Base-by-base conservation (phyloP, 1,284 basidiomycete species). In the Ceratobasidium sp. region DNA sequence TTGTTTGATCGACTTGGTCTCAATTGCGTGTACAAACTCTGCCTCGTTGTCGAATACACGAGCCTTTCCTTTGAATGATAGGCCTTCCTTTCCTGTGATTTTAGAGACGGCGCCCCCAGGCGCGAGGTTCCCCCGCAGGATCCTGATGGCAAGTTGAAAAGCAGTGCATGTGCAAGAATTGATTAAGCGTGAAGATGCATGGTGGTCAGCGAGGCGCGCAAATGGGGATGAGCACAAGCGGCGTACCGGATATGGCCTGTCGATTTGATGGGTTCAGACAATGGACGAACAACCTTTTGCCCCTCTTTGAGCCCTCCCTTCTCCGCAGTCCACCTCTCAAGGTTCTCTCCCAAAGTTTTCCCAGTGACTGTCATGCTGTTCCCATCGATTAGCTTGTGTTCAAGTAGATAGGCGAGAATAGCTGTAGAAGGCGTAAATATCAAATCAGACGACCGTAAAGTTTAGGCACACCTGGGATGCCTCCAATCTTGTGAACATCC, bases 51-150 rank as follows among this genome's bases (percentile, higher is more conserved):
- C 91, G 77, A 95, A 96, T 5, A 87, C 84, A 72, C 92, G 87
- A 32, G 92, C 93, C 77, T 88, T 91, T 60, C 93, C 94, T 12
- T 86, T 87, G 78, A 96, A 96, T 4, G 82, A 82, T 43, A 95
- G 80, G 1, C 94, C 94, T 78, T 96, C 94, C 77, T 96, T 96
- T 50, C 94, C 94, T 4, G 94, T 96, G 72, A 96, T 93, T 79
- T 96, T 96, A 31, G 92, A 91, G 29, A 96, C 93, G n/a, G 93
- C 93, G 55, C 94, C 93, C 35, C 92, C 92, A 10, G 94, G 93
- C 0, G 94, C 93, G n/a, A 96, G 84, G 77, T 94, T 95, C 43
- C 94, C 94, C 73, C 85, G 87, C 69, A 93, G 79, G 72, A 93
- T 91, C 69, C 91, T 92, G 74, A 17, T 67, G 27, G 49, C 60